phyloP scores from a whole-genome alignment of 2,329 filamentous ascomycete species.

The Aspergillus vadensis region DNA sequence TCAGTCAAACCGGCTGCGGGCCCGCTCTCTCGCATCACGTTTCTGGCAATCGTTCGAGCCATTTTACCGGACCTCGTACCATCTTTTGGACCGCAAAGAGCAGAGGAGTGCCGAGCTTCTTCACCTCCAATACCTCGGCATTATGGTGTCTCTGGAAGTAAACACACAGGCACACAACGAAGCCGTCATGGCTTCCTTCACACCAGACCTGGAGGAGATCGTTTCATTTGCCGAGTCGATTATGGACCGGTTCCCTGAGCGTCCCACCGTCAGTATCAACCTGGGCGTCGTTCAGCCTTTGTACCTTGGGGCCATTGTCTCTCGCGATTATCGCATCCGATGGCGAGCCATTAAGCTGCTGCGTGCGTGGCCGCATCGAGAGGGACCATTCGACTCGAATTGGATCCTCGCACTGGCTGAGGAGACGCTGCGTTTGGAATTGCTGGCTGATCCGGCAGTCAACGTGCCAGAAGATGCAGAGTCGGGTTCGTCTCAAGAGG shows the following conservation, averaged over 20 bases:
- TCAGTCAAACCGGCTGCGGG: not conserved
- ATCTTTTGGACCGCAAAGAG: not conserved
- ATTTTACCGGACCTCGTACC: not conserved
- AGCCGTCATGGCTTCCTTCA: not conserved
- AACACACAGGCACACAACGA: not conserved
- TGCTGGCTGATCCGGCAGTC: not conserved
- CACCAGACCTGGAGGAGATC: not conserved
- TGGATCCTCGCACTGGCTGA: not conserved
- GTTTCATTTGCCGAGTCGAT: not conserved
- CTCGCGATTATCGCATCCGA: not conserved
- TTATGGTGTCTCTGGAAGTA: not conserved
- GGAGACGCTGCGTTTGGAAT: not conserved
- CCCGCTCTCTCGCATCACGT: not conserved
- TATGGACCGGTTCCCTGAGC: not conserved
- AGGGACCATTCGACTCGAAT: conserved; percentile 3
- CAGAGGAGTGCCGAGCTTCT: not conserved
- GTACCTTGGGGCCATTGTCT: not conserved
- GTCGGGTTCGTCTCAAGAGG: too few relatives aligned
- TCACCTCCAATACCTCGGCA: not conserved
- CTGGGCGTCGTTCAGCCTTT: not conserved
- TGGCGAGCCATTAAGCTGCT: conserved; percentile 5
- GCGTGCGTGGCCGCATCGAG: conserved; percentile 2
- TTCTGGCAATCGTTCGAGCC: not conserved
- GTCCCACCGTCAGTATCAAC: not conserved
- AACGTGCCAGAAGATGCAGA: too few relatives aligned